Conservation (phyloP, 441 rosid genomes). For the Isatis lusitanica region DNA sequence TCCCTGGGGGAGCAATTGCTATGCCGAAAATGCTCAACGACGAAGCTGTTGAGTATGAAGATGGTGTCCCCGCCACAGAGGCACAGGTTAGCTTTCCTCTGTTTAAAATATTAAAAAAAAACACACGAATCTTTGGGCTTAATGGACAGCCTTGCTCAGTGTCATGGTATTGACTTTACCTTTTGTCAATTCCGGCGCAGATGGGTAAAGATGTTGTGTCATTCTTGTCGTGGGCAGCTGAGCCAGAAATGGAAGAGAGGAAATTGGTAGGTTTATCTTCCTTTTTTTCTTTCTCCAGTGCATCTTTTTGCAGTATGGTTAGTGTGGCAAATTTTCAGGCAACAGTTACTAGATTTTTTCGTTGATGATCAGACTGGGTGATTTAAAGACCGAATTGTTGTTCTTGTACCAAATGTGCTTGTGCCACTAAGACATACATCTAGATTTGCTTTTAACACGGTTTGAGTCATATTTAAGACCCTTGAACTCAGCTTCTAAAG, state of each 20-base stretch:
- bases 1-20: slow-evolving; percentile 99
- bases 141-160: slow-evolving; percentile 1
- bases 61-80: slow-evolving; percentile 96
- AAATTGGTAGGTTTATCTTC: slow-evolving; percentile 62
- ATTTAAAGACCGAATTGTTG: neutral
- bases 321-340: neutral
- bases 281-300: neutral
- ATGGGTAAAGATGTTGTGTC: slow-evolving; percentile 99
- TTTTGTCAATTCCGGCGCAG: slow-evolving; percentile 43
- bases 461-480: neutral
- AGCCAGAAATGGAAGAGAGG: slow-evolving; percentile 99
- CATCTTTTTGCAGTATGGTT: neutral
- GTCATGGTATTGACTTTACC: slow-evolving; percentile 5
- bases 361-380: neutral
- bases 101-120: neutral
- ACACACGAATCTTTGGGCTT: neutral
- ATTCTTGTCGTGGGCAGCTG: slow-evolving; percentile 98
- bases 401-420: neutral
- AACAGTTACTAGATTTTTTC: neutral
- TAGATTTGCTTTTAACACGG: neutral
- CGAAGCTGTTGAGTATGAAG: slow-evolving; percentile 98
- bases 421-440: neutral
- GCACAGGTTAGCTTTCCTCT: slow-evolving; percentile 64
- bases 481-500: neutral
- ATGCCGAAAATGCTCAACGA: slow-evolving; percentile 99